Evolutionary conservation across 164 flowering plant genomes (phyloP).

Genomic region (Tinospora cordifolia): DNA sequence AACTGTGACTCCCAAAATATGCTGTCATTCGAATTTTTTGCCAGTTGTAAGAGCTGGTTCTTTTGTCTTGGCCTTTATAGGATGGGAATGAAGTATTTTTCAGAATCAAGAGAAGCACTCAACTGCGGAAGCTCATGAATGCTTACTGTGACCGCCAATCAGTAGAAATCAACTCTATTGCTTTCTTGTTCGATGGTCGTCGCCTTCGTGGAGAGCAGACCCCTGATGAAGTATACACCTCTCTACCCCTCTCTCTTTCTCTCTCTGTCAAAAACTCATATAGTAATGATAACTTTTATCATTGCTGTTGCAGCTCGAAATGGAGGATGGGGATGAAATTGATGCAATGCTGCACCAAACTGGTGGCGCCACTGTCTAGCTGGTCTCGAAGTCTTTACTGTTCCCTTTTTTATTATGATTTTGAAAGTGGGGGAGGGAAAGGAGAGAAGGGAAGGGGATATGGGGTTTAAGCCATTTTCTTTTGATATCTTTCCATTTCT

Average conservation of each 20-base stretch:
- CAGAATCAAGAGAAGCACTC: slow-evolving; percentile 20
- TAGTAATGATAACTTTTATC: not conserved
- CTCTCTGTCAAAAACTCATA: too few species aligned
- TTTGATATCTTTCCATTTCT: not conserved
- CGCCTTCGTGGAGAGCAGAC: slow-evolving; percentile 19
- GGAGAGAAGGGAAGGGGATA: slow-evolving; percentile 62
- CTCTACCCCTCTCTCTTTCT: not conserved
- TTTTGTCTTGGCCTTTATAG: slow-evolving; percentile 3
- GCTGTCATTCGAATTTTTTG: not conserved
- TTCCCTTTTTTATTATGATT: too few species aligned
- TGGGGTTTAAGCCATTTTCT: slow-evolving; percentile 25
- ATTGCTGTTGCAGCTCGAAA: slow-evolving; percentile 20
- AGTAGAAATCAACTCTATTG: slow-evolving; percentile 16
- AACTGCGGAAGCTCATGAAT: slow-evolving; percentile 18
- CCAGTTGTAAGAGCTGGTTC: not conserved
- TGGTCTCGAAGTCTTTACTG: too few species aligned
- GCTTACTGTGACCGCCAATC: slow-evolving; percentile 19
- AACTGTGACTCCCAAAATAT: not conserved
- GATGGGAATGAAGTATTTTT: slow-evolving; percentile 22
- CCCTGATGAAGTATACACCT: slow-evolving; percentile 15
- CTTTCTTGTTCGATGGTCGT: slow-evolving; percentile 19
- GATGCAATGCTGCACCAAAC: slow-evolving; percentile 43
- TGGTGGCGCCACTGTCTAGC: slow-evolving; percentile 17
- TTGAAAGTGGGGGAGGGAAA: too few species aligned
- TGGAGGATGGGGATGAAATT: slow-evolving; percentile 34